Conservation (phyloP, 2,329 filamentous ascomycete genomes). For the Tolypocladium tropicale region DNA sequence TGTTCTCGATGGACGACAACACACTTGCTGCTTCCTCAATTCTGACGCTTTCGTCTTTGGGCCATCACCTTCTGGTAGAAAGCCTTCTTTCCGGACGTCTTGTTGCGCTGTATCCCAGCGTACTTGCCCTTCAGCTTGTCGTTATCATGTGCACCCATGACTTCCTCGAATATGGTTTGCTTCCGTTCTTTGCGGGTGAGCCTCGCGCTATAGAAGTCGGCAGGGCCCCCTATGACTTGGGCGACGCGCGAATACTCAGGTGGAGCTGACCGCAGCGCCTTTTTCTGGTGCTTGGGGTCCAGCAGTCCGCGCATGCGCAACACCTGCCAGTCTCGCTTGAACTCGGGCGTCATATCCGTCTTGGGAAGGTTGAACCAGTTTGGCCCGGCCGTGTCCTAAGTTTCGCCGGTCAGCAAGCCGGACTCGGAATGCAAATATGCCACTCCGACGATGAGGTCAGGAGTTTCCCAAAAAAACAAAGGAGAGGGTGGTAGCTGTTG, state of each 20-base stretch:
- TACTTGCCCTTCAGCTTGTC: slow-evolving; percentile 81
- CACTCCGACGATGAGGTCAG: background rate
- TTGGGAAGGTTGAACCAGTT: slow-evolving; percentile 84
- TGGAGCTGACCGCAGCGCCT: slow-evolving; percentile 55
- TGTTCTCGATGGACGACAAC: background rate
- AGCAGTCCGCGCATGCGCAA: slow-evolving; percentile 82
- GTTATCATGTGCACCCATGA: slow-evolving; percentile 43
- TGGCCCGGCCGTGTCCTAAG: slow-evolving; percentile 54
- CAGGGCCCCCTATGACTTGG: slow-evolving; percentile 77
- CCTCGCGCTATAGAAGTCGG: slow-evolving; percentile 74
- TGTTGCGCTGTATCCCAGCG: slow-evolving; percentile 68
- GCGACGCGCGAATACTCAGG: slow-evolving; percentile 86
- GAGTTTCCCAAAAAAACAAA: background rate
- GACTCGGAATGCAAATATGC: background rate
- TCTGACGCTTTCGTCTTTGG: slow-evolving; percentile 18
- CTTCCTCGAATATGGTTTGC: slow-evolving; percentile 75
- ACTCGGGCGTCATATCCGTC: slow-evolving; percentile 71
- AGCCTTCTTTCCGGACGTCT: slow-evolving; percentile 79
- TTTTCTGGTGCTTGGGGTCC: slow-evolving; percentile 90
- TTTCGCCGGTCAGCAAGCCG: background rate
- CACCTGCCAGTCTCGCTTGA: slow-evolving; percentile 83
- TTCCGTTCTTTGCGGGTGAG: slow-evolving; percentile 83
- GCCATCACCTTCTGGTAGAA: slow-evolving; percentile 73
- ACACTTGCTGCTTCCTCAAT: slow-evolving; percentile 7
- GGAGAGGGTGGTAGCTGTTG: background rate